Percentiles rank a stretch among this genome's conserved stretches.
phyloP scores from a whole-genome alignment of 1,284 basidiomycete species.

The Heterobasidion annosum region DNA sequence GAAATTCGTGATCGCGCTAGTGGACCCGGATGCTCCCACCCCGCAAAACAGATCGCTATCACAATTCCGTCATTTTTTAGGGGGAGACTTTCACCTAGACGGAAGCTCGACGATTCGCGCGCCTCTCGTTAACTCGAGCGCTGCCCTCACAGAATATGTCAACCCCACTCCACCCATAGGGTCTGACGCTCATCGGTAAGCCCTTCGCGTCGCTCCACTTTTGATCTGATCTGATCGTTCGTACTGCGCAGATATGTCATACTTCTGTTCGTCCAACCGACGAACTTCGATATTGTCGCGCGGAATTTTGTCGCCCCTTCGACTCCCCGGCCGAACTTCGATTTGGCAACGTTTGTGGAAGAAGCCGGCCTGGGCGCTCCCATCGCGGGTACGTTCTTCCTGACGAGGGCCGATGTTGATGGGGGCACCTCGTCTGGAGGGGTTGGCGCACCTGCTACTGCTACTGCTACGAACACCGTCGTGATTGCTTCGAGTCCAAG shows the following conservation, averaged over 20 bases:
- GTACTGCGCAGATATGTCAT: conserved; percentile 16
- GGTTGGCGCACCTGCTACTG: neutral
- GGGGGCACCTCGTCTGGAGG: neutral
- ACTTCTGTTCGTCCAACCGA: conserved; percentile 20
- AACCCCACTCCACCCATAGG: conserved; percentile 33
- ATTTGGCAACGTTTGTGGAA: conserved; percentile 19
- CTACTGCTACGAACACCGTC: neutral
- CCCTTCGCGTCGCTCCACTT: neutral
- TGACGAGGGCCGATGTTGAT: conserved; percentile 17
- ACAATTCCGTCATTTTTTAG: conserved; percentile 37
- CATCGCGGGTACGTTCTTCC: conserved; percentile 22
- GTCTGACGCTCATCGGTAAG: conserved; percentile 41
- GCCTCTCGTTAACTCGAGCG: conserved; percentile 25
- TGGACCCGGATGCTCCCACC: conserved; percentile 42
- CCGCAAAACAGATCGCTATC: conserved; percentile 30
- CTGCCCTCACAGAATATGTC: conserved; percentile 29
- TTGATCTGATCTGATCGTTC: neutral
- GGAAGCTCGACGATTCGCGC: conserved; percentile 11
- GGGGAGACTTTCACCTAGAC: conserved; percentile 28
- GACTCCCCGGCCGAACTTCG: conserved; percentile 18
- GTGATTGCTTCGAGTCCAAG: neutral
- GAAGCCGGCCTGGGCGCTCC: conserved; percentile 18
- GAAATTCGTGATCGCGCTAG: conserved; percentile 33
- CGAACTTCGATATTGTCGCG: conserved; percentile 14
- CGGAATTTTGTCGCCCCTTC: conserved; percentile 14